Evolutionary conservation across 805 yeast species (phyloP).

Genomic region (Clavispora santaluciae): DNA sequence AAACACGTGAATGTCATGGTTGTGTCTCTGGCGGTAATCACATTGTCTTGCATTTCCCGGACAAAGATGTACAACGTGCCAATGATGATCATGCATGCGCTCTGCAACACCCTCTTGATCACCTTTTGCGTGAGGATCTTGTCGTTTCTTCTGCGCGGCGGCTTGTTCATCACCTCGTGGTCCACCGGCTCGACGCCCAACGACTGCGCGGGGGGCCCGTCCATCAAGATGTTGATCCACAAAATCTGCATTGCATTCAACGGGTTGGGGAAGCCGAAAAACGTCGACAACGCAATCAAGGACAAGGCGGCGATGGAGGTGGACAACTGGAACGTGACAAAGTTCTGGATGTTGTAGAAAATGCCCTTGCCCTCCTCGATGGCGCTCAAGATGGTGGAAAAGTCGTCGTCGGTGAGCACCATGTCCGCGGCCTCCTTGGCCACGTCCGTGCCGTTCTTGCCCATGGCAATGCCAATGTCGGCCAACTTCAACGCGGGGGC

Average conservation of each 20-base stretch:
- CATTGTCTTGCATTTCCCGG: constrained; percentile 78
- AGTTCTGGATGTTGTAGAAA: constrained; percentile 91
- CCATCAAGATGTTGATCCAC: constrained; percentile 97
- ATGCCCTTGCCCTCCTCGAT: constrained; percentile 98
- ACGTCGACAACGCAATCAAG: constrained; percentile 79
- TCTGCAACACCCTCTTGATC: constrained; percentile 65
- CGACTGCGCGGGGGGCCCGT: constrained; percentile 98
- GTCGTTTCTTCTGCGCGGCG: constrained; percentile 90
- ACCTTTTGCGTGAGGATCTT: constrained; percentile 71
- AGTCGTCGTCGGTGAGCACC: constrained; percentile 96
- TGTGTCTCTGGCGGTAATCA: constrained; percentile 89
- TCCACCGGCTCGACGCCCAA: constrained; percentile 97
- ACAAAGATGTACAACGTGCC: constrained; percentile 89
- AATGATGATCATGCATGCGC: constrained; percentile 69
- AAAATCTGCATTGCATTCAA: constrained; percentile 96
- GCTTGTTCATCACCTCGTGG: constrained; percentile 89
- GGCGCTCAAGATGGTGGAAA: constrained; percentile 87
- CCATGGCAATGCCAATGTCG: constrained; percentile 94
- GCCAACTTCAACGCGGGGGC: constrained; percentile 98
- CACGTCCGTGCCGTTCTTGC: constrained; percentile 92
- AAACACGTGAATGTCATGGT: constrained; percentile 99
- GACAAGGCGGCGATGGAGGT: constrained; percentile 94
- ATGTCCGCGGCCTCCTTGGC: constrained; percentile 98
- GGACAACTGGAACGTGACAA: constrained; percentile 90
- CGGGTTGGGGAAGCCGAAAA: constrained; percentile 87